phyloP scores from a whole-genome alignment of 768 basidiomycete genomes.

The Clavaria fumosa region DNA sequence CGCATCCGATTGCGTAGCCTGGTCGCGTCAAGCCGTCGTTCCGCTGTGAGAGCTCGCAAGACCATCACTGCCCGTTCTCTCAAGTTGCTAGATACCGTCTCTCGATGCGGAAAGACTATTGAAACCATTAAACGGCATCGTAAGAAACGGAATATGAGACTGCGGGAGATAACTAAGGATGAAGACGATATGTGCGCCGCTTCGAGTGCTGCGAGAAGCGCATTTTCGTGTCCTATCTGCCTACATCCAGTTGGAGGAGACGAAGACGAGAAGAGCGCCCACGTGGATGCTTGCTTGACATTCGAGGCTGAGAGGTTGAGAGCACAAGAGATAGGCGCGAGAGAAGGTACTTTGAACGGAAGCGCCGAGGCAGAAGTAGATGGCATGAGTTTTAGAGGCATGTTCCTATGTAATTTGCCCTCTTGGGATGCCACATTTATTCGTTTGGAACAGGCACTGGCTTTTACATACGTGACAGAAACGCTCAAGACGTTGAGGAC shows the following conservation, averaged over 20 bases:
- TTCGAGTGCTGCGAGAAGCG: constrained; percentile 15
- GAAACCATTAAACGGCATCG: constrained; percentile 51
- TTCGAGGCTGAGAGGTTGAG: constrained; percentile 30
- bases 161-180: constrained; percentile 53
- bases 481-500: constrained; percentile 55
- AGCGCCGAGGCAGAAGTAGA: constrained; percentile 21
- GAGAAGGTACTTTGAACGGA: constrained; percentile 16
- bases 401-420: constrained; percentile 11
- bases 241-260: constrained; percentile 41
- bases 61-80: constrained; percentile 17
- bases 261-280: constrained; percentile 58
- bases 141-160: constrained; percentile 47
- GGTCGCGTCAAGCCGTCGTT: constrained; percentile 24
- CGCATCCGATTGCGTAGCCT: too few relatives aligned
- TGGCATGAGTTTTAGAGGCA: constrained; percentile 36
- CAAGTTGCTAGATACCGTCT: constrained; percentile 16
- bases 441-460: constrained; percentile 38
- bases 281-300: constrained; percentile 72
- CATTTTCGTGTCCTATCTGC: constrained; percentile 59
- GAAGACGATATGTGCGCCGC: constrained; percentile 32
- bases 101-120: constrained; percentile 37
- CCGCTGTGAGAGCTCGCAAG: constrained; percentile 27
- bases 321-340: constrained; percentile 23
- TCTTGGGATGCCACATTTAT: too few relatives aligned
- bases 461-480: constrained; percentile 45